Conservation (phyloP, 371 early-diverging fungal genomes). For the Mucor ambiguus region DNA sequence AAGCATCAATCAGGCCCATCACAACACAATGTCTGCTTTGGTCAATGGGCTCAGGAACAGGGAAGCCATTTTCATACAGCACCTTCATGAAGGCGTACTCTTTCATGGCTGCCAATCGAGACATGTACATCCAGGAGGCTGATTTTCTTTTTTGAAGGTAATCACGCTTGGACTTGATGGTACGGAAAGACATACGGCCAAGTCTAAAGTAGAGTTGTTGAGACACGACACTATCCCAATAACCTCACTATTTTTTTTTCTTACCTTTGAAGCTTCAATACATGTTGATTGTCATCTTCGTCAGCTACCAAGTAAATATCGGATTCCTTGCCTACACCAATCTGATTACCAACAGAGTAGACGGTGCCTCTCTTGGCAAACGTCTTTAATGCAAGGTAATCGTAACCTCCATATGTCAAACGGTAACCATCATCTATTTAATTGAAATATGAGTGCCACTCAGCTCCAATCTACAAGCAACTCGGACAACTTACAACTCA, state of each 20-base stretch:
- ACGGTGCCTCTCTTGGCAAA: constrained; percentile 89
- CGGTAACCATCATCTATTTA: constrained; percentile 92
- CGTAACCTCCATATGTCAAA: constrained; percentile 99
- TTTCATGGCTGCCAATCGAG: constrained; percentile 94
- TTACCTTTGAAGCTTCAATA: constrained; percentile 90
- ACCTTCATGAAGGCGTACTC: constrained; percentile 98
- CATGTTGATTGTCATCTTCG: constrained; percentile 84
- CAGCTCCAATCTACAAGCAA: background rate
- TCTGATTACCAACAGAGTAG: constrained; percentile 96
- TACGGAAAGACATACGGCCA: constrained; percentile 97
- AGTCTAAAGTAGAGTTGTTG: constrained; percentile 54
- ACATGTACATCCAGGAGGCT: constrained; percentile 98
- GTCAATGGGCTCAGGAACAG: constrained; percentile 95
- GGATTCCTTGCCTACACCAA: constrained; percentile 99
- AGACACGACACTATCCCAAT: background rate
- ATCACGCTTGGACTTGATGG: constrained; percentile 98
- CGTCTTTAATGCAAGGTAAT: constrained; percentile 97
- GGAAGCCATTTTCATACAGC: constrained; percentile 91
- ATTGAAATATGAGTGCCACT: background rate
- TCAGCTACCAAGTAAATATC: constrained; percentile 97
- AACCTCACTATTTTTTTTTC: background rate
- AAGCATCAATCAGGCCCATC: constrained; percentile 96
- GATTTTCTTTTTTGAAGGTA: constrained; percentile 91
- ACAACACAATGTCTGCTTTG: constrained; percentile 97
- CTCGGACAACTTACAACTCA: constrained; percentile 64